Base-by-base conservation (phyloP, 176 grass and related monocot genomes). In the Bromus sterilis region DNA sequence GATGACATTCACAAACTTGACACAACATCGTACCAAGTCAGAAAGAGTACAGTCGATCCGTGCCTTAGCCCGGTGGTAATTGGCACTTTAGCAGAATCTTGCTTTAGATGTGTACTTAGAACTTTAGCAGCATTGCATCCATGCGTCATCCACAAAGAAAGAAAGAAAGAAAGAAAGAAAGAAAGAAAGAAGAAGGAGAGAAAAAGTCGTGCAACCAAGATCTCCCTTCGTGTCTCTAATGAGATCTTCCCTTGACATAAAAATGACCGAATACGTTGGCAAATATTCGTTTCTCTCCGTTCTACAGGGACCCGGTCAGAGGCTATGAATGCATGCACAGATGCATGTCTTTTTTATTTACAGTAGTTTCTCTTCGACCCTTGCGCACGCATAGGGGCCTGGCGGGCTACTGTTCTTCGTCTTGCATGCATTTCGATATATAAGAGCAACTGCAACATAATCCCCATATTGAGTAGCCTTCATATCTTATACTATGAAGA, bases 401-500 rank as follows among this genome's bases (percentile, higher is more conserved):
- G n/a, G n/a, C n/a, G n/a, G n/a, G n/a, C n/a, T n/a, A 55, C 60
- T 76, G 53, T 76, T 59, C 83, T n/a, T 23, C 57, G 21, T 70
- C 25, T 3, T 6, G 43, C 37, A 39, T 39, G 37, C 37, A 39
- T n/a, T n/a, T n/a, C n/a, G n/a, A n/a, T n/a, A n/a, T n/a, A n/a
- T n/a, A n/a, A n/a, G n/a, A n/a, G n/a, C n/a, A n/a, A n/a, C n/a
- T n/a, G n/a, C n/a, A n/a, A n/a, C n/a, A n/a, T n/a, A n/a, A n/a
- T n/a, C n/a, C n/a, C n/a, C n/a, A n/a, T n/a, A n/a, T n/a, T n/a
- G n/a, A n/a, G n/a, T n/a, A n/a, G n/a, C n/a, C n/a, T n/a, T n/a
- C n/a, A n/a, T n/a, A n/a, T n/a, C n/a, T n/a, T n/a, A n/a, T n/a
- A n/a, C n/a, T n/a, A n/a, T n/a, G n/a, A n/a, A n/a, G n/a, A n/a